Evolutionary conservation across 2,329 filamentous ascomycete species (phyloP).

Genomic region (Diaporthe ampelina): DNA sequence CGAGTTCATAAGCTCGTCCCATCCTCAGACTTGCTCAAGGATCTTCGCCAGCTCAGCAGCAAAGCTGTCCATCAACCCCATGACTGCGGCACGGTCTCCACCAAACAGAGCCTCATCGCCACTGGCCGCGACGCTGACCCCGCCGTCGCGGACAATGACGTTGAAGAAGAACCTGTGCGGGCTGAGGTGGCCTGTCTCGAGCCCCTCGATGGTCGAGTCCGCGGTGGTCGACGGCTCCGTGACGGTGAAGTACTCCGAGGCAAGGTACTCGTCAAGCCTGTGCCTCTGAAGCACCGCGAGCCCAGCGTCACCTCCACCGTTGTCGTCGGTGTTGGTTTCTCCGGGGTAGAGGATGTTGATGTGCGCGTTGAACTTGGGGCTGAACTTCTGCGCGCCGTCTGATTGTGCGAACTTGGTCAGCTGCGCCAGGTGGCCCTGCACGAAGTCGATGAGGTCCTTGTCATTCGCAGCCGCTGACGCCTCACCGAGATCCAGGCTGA

Average conservation of each 20-base stretch:
- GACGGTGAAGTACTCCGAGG: constrained; percentile 42
- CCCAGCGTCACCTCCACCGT: not conserved
- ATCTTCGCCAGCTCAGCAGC: constrained; percentile 29
- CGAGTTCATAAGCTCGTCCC: no score
- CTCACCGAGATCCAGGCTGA: constrained; percentile 8
- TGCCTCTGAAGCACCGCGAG: constrained; percentile 36
- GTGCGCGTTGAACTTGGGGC: constrained; percentile 40
- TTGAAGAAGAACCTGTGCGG: constrained; percentile 41
- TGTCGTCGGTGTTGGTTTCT: not conserved
- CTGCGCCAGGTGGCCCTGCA: constrained; percentile 41
- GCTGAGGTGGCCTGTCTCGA: constrained; percentile 32
- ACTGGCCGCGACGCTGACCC: constrained; percentile 38
- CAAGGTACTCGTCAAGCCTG: constrained; percentile 41
- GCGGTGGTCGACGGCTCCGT: constrained; percentile 21
- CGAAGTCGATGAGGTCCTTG: constrained; percentile 19
- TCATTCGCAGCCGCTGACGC: not conserved
- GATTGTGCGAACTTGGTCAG: constrained; percentile 42
- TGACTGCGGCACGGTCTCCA: constrained; percentile 19
- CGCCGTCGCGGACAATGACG: constrained; percentile 35
- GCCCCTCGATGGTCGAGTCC: constrained; percentile 27
- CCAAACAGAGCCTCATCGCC: constrained; percentile 38
- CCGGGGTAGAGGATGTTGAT: constrained; percentile 42
- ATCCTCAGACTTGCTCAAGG: constrained; percentile 12
- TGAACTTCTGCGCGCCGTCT: constrained; percentile 35
- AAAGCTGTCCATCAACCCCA: constrained; percentile 24